Evolutionary conservation across 257 asterid genomes (phyloP).

Genomic region (Nicotiana sylvestris): DNA sequence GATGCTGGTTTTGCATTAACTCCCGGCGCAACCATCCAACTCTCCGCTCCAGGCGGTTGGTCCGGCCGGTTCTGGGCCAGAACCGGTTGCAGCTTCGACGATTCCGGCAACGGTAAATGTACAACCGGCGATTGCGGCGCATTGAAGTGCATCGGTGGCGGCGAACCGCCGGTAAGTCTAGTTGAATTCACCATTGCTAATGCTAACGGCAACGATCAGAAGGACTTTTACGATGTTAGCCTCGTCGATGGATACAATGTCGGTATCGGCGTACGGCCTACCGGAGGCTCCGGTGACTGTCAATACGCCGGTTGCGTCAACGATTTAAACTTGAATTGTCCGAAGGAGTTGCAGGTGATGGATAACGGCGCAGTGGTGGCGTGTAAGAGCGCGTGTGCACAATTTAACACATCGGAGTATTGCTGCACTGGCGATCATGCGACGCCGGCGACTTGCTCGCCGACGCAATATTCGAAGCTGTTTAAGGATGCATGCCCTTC

Average conservation of each 20-base stretch:
- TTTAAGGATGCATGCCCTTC: constrained; percentile 84
- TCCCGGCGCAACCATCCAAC: constrained; percentile 55
- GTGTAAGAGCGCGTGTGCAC: constrained; percentile 77
- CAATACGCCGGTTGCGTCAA: constrained; percentile 60
- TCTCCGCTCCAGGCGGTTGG: constrained; percentile 75
- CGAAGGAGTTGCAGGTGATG: constrained; percentile 45
- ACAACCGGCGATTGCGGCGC: constrained; percentile 68
- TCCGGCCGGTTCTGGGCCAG: constrained; percentile 97
- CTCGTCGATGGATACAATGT: constrained; percentile 85
- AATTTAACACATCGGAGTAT: constrained; percentile 49
- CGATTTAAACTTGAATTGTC: constrained; percentile 50
- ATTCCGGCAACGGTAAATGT: constrained; percentile 58
- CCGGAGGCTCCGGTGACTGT: constrained; percentile 64
- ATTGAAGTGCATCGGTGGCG: constrained; percentile 58
- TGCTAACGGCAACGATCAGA: constrained; percentile 17
- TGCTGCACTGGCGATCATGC: constrained; percentile 81
- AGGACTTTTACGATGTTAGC: constrained; percentile 86
- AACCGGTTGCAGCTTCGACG: constrained; percentile 64
- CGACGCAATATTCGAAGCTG: constrained; percentile 55
- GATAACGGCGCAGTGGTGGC: constrained; percentile 58
- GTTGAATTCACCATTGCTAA: constrained; percentile 69
- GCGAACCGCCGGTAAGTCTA: constrained; percentile 63
- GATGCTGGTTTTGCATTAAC: constrained; percentile 63
- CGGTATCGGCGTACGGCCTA: constrained; percentile 46
- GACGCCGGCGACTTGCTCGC: constrained; percentile 64